These are phyloP conservation scores for Trichothecium roseum DNA, from an alignment of 2,329 filamentous ascomycete genomes.

Conservation along the genomic window DNA sequence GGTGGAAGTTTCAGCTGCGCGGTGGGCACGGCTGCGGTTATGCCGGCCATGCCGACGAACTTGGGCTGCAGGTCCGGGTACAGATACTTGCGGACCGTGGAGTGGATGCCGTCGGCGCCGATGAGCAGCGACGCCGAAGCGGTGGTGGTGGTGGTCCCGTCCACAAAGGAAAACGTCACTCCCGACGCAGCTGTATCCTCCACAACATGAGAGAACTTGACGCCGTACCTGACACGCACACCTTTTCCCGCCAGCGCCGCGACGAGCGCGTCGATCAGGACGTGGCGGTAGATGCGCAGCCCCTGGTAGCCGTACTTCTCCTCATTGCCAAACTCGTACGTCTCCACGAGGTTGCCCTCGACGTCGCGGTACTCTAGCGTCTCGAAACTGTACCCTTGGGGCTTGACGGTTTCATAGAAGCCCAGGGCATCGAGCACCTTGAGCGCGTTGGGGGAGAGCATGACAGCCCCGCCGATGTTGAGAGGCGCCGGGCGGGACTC, in stretches of 20 bases:
- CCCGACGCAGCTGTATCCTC: conserved; percentile 26
- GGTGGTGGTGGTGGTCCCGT: conserved; percentile 32
- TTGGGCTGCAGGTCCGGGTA: conserved; percentile 35
- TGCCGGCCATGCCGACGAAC: conserved; percentile 36
- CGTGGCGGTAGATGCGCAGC: conserved; percentile 42
- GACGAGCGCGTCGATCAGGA: conserved; percentile 38
- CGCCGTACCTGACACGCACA: conserved; percentile 34
- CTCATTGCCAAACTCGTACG: conserved; percentile 36
- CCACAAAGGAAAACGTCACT: conserved; percentile 35
- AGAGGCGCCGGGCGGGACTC: conserved; percentile 34
- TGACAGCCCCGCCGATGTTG: conserved; percentile 42
- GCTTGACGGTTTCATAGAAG: conserved; percentile 33
- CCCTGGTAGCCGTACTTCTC: conserved; percentile 40
- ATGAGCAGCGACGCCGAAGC: conserved; percentile 33
- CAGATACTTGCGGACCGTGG: conserved; percentile 39
- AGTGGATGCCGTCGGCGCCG: conserved; percentile 52
- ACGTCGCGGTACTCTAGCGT: conserved; percentile 33
- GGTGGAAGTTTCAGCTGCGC: conserved; percentile 22
- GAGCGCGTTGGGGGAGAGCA: conserved; percentile 50
- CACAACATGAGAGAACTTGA: conserved; percentile 33
- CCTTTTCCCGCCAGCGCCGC: conserved; percentile 24
- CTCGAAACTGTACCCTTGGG: conserved; percentile 40
- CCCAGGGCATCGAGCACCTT: conserved; percentile 39
- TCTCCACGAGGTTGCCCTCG: conserved; percentile 20
- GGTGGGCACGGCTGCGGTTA: conserved; percentile 23